Conservation (phyloP, 345 rosid genomes). For the Noccaea bulbosa region DNA sequence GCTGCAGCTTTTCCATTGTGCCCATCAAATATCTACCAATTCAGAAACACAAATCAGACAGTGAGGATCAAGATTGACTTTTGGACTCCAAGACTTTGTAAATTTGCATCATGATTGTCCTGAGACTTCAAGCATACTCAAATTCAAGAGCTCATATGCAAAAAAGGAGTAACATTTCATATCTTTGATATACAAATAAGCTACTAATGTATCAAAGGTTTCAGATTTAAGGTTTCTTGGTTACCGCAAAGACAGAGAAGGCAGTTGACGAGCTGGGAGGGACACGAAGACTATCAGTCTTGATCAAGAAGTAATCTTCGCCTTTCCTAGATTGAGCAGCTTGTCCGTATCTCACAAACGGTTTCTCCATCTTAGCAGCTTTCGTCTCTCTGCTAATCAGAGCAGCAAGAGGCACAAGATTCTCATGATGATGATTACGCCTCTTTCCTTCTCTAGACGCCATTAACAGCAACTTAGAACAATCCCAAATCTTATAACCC, state of each 20-base stretch:
- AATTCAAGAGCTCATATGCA: neutral
- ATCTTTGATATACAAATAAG: constrained; percentile 1
- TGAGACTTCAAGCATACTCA: neutral
- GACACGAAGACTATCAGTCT: constrained; percentile 66
- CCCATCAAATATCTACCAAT: constrained; percentile 81
- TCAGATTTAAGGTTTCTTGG: neutral
- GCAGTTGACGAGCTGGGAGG: constrained; percentile 68
- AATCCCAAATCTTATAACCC: constrained; percentile 20
- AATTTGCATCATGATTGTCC: neutral
- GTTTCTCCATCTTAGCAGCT: constrained; percentile 82
- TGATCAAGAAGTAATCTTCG: constrained; percentile 79
- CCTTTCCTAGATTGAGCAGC: constrained; percentile 92
- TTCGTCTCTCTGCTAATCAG: constrained; percentile 68
- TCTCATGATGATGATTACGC: constrained; percentile 45
- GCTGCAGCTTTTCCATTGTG: constrained; percentile 97
- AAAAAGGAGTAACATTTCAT: neutral
- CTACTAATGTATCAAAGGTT: neutral
- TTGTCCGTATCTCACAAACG: constrained; percentile 62
- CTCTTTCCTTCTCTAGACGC: constrained; percentile 66
- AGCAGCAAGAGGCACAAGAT: constrained; percentile 81
- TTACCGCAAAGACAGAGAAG: constrained; percentile 84
- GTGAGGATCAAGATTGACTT: neutral
- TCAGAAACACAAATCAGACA: constrained; percentile 34
- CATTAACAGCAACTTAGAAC: constrained; percentile 44
- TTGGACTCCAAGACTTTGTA: neutral